Evolutionary conservation across 352 stramenopile species (phyloP).

Genomic region (Globisporangium uncinulatum): DNA sequence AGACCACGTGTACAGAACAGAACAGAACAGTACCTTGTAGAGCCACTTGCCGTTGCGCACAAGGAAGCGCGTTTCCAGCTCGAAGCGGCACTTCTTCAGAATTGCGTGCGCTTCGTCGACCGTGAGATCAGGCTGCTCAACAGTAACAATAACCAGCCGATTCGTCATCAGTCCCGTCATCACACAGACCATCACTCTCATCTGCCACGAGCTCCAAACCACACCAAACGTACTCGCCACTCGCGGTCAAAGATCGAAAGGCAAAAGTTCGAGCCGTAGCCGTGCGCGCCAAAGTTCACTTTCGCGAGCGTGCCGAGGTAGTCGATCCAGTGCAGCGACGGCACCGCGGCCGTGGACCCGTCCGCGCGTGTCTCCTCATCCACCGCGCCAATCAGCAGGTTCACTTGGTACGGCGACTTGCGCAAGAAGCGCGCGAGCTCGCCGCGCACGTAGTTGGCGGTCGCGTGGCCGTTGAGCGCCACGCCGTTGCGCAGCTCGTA

Average conservation of each 20-base stretch:
- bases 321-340: constrained; percentile 87
- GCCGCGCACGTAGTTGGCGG: constrained; percentile 79
- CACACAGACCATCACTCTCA: too few relatives aligned
- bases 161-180: too few relatives aligned
- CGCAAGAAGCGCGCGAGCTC: constrained; percentile 79
- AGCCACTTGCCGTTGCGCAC: constrained; percentile 85
- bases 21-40: constrained; percentile 76
- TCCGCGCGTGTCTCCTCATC: constrained; percentile 32
- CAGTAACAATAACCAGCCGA: constrained; percentile 1
- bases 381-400: constrained; percentile 74
- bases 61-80: constrained; percentile 82
- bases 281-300: constrained; percentile 84
- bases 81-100: constrained; percentile 71
- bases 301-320: constrained; percentile 83
- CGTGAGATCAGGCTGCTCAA: constrained; percentile 54
- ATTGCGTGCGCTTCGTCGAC: constrained; percentile 70
- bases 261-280: constrained; percentile 82
- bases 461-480: constrained; percentile 70
- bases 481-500: constrained; percentile 87
- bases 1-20: too few relatives aligned
- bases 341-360: constrained; percentile 19
- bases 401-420: constrained; percentile 82
- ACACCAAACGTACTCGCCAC: constrained; percentile 72
- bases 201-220: too few relatives aligned
- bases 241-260: constrained; percentile 86